Evolutionary conservation across 2,329 filamentous ascomycete species (phyloP).

Genomic region (Capronia coronata): DNA sequence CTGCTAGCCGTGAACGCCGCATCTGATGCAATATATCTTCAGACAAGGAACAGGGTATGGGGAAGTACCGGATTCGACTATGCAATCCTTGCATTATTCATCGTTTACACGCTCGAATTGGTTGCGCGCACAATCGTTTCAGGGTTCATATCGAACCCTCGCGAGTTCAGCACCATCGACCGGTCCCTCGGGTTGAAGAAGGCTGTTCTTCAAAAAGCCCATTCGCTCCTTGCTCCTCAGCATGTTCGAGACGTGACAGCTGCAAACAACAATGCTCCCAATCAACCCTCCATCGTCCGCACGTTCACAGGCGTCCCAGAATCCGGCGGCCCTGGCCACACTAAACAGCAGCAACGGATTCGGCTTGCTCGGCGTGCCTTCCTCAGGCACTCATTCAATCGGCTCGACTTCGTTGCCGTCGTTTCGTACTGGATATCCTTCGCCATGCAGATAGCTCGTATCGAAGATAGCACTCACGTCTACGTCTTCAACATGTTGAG

Average conservation of each 20-base stretch:
- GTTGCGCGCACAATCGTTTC: conserved; percentile 82
- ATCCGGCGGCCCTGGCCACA: conserved; percentile 54
- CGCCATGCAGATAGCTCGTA: conserved; percentile 59
- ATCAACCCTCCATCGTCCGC: conserved; percentile 62
- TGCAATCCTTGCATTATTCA: conserved; percentile 73
- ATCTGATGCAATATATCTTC: conserved; percentile 56
- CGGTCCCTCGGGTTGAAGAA: conserved; percentile 66
- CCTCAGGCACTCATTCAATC: conserved; percentile 89
- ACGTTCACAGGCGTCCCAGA: conserved; percentile 70
- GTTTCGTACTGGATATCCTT: conserved; percentile 95
- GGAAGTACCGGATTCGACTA: conserved; percentile 64
- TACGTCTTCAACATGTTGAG: conserved; percentile 96
- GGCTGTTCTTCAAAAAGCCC: conserved; percentile 68
- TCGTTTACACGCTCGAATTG: conserved; percentile 83
- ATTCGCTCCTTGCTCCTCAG: conserved; percentile 69
- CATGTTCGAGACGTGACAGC: conserved; percentile 50
- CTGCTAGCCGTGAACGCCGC: conserved; percentile 80
- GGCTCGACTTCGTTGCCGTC: conserved; percentile 88
- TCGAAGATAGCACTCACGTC: conserved; percentile 65
- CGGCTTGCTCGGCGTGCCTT: conserved; percentile 88
- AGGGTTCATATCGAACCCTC: conserved; percentile 81
- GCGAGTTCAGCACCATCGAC: conserved; percentile 87
- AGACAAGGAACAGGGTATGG: conserved; percentile 58
- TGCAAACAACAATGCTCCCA: conserved; percentile 39
- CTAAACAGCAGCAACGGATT: conserved; percentile 70